Percentiles rank a stretch among this genome's conserved stretches.
phyloP scores from a whole-genome alignment of 2,329 filamentous ascomycete genomes.

The Ophiocordyceps unilateralis region DNA sequence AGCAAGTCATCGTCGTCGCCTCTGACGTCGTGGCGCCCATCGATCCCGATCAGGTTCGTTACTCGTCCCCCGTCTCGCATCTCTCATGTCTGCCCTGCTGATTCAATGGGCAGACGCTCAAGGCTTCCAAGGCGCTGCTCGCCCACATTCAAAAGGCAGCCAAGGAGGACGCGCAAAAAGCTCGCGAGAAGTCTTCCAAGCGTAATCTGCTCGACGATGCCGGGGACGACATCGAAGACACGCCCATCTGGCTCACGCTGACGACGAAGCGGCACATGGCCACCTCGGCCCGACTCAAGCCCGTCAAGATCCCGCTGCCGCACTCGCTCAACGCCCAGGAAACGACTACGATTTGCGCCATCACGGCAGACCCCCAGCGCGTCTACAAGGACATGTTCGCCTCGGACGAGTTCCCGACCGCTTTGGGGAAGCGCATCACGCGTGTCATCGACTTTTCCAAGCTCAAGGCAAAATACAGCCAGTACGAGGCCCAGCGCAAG shows the following conservation, averaged over 20 bases:
- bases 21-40: conserved; percentile 16
- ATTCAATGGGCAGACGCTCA: conserved; percentile 28
- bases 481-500: conserved; percentile 75
- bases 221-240: conserved; percentile 25
- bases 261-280: conserved; percentile 48
- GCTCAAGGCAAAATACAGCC: conserved; percentile 65
- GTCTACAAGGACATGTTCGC: conserved; percentile 80
- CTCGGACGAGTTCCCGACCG: conserved; percentile 51
- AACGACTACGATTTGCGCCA: conserved; percentile 58
- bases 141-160: conserved; percentile 39
- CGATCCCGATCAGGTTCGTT: conserved; percentile 23
- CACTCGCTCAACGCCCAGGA: conserved; percentile 54
- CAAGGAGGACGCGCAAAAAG: conserved; percentile 20
- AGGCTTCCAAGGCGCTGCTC: conserved; percentile 45
- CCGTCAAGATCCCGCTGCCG: conserved; percentile 63
- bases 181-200: conserved; percentile 28
- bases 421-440: conserved; percentile 49
- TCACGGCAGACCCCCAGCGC: conserved; percentile 66
- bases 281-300: conserved; percentile 67
- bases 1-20: conserved; percentile 17
- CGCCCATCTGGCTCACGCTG: conserved; percentile 43
- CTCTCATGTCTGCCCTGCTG: background rate
- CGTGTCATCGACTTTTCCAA: conserved; percentile 70
- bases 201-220: conserved; percentile 38
- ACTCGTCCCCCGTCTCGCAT: background rate